These are phyloP conservation scores for Heterobasidion parviporum DNA, from an alignment of 1,284 basidiomycete genomes.

Conservation along the genomic window DNA sequence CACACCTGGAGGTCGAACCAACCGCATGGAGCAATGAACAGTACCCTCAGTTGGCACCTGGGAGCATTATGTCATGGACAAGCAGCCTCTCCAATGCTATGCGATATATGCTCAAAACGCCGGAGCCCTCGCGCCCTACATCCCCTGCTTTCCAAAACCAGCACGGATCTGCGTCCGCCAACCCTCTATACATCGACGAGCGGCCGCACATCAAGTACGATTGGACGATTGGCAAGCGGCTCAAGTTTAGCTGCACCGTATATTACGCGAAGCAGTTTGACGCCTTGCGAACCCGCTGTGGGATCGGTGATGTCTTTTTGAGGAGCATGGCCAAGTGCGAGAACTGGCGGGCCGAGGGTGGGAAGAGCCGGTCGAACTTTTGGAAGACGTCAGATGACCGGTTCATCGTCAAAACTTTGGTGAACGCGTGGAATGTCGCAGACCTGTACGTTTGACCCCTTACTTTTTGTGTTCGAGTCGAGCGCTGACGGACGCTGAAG, in stretches of 20 bases:
- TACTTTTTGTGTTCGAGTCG: neutral
- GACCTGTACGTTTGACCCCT: slow-evolving; percentile 50
- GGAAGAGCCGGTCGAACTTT: slow-evolving; percentile 68
- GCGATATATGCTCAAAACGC: slow-evolving; percentile 41
- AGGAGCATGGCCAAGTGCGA: slow-evolving; percentile 53
- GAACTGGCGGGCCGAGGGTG: slow-evolving; percentile 65
- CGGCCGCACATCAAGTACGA: slow-evolving; percentile 75
- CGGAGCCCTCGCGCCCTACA: slow-evolving; percentile 21
- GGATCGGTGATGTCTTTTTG: slow-evolving; percentile 53
- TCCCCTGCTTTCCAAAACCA: slow-evolving; percentile 23
- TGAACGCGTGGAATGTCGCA: slow-evolving; percentile 78
- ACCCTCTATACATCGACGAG: slow-evolving; percentile 45
- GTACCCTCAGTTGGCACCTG: neutral
- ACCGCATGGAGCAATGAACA: slow-evolving; percentile 2
- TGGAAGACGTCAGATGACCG: slow-evolving; percentile 71
- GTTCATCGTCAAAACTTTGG: slow-evolving; percentile 76
- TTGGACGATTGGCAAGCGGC: slow-evolving; percentile 62
- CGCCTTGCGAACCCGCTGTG: slow-evolving; percentile 52
- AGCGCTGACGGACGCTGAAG: slow-evolving; percentile 24
- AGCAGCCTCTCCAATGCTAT: slow-evolving; percentile 48
- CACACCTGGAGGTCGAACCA: neutral
- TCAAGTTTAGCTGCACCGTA: slow-evolving; percentile 70
- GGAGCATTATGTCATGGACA: slow-evolving; percentile 29
- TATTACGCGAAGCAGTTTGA: slow-evolving; percentile 79
- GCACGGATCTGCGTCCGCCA: slow-evolving; percentile 38